Percentiles rank a stretch among this genome's conserved stretches.
Evolutionary conservation across 2,329 filamentous ascomycete species (phyloP).

Genomic region (Ceratocystis diversiconidia): DNA sequence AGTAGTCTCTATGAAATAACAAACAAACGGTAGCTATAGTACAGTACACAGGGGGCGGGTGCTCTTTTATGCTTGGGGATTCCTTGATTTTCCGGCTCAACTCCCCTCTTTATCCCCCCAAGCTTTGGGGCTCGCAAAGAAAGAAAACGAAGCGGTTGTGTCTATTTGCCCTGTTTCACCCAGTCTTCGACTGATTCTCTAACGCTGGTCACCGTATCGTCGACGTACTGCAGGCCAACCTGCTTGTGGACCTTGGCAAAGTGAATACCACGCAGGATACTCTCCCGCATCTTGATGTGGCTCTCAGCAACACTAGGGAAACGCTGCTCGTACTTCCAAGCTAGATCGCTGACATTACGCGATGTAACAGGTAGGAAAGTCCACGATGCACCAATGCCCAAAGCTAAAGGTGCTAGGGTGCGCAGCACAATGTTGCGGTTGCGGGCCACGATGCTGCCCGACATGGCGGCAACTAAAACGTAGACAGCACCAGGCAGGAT

Average conservation of each 20-base stretch:
- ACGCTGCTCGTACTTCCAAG: conserved; percentile 86
- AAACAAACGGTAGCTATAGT: conserved; percentile 17
- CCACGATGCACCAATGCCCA: conserved; percentile 75
- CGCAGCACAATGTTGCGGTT: conserved; percentile 78
- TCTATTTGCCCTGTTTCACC: conserved; percentile 79
- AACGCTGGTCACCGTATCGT: conserved; percentile 64
- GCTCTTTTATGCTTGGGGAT: background rate
- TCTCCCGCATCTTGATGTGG: conserved; percentile 58
- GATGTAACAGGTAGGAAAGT: conserved; percentile 77
- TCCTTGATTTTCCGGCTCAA: conserved; percentile 6
- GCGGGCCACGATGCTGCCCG: conserved; percentile 76
- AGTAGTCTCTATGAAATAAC: conserved; percentile 15
- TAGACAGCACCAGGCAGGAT: conserved; percentile 84
- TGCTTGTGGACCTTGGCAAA: conserved; percentile 63
- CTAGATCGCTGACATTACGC: conserved; percentile 69
- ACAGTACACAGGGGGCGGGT: conserved; percentile 12
- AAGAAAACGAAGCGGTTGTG: background rate
- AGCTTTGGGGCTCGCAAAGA: background rate
- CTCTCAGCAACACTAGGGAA: conserved; percentile 72
- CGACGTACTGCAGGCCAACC: conserved; percentile 56
- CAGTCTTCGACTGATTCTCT: conserved; percentile 71
- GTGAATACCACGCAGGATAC: conserved; percentile 53
- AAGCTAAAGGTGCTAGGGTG: conserved; percentile 57
- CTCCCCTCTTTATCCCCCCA: background rate
- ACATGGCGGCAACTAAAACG: conserved; percentile 87